Evolutionary conservation across 2,329 filamentous ascomycete species (phyloP).

Genomic region (Fusarium sacchari): DNA sequence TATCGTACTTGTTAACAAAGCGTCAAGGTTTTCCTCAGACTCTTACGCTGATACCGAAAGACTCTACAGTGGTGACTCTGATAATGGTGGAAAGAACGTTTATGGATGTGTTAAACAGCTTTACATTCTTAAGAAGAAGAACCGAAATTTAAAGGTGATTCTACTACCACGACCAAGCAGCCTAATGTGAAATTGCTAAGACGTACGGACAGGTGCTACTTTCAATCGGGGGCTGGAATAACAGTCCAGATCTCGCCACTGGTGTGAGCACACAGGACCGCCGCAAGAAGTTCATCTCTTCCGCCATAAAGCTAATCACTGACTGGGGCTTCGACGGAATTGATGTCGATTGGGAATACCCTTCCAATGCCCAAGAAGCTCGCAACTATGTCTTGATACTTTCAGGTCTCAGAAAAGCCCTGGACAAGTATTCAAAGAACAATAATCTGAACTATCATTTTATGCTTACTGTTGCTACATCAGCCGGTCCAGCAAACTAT

Average conservation of each 20-base stretch:
- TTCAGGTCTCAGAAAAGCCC: constrained; percentile 47
- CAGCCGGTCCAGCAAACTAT: constrained; percentile 61
- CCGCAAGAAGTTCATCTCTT: constrained; percentile 72
- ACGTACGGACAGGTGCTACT: constrained; percentile 14
- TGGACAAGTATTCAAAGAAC: constrained; percentile 54
- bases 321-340: constrained; percentile 71
- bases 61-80: constrained; percentile 72
- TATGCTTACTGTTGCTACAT: constrained; percentile 60
- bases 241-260: constrained; percentile 62
- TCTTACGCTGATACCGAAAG: constrained; percentile 66
- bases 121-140: constrained; percentile 77
- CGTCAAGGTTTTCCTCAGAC: constrained; percentile 40
- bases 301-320: constrained; percentile 74
- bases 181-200: constrained; percentile 9
- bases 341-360: constrained; percentile 69
- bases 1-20: background rate
- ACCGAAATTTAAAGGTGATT: constrained; percentile 77
- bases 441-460: constrained; percentile 58
- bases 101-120: constrained; percentile 84
- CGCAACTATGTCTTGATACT: constrained; percentile 39
- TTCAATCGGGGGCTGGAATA: constrained; percentile 78
- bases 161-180: background rate
- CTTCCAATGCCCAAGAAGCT: constrained; percentile 52
- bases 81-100: constrained; percentile 71
- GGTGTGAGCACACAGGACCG: constrained; percentile 70